A percentile compares a stretch with the other conserved stretches of the same genome.
These are phyloP conservation scores for Cercophora samala DNA, from an alignment of 495 filamentous ascomycete species.

Conservation along the genomic window DNA sequence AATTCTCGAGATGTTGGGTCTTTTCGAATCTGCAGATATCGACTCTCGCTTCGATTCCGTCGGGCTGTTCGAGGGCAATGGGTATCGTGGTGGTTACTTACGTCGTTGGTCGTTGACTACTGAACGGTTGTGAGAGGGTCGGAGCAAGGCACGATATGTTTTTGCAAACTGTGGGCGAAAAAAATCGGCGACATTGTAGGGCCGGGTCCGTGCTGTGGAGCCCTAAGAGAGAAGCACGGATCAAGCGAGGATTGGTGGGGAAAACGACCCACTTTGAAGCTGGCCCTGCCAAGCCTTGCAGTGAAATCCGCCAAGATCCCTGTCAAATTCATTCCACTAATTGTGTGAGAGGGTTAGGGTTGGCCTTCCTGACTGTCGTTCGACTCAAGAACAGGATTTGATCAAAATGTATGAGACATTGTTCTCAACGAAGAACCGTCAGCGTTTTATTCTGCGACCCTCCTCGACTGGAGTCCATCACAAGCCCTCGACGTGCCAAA, in stretches of 20 bases:
- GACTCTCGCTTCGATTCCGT: neutral
- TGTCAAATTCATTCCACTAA: neutral
- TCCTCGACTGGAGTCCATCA: too few species aligned
- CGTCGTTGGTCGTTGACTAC: slow-evolving; percentile 27
- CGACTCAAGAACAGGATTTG: too few species aligned
- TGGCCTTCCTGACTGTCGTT: too few species aligned
- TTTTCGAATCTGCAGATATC: slow-evolving; percentile 8
- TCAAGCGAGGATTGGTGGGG: neutral
- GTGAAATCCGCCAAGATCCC: neutral
- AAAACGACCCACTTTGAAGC: neutral
- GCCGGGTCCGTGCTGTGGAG: slow-evolving; percentile 22
- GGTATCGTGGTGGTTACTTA: slow-evolving; percentile 17
- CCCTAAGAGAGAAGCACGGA: slow-evolving; percentile 14
- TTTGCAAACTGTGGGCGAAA: slow-evolving; percentile 40
- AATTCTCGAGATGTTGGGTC: slow-evolving; percentile 3
- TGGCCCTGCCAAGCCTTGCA: neutral
- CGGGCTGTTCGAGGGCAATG: slow-evolving; percentile 9
- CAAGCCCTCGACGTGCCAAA: too few species aligned
- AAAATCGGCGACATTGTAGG: slow-evolving; percentile 28
- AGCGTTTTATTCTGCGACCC: too few species aligned
- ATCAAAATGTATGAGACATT: too few species aligned
- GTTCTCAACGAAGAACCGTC: too few species aligned
- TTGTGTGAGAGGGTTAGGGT: neutral
- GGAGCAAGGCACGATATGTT: slow-evolving; percentile 21
- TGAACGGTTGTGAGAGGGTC: slow-evolving; percentile 22